phyloP scores from a whole-genome alignment of 768 basidiomycete genomes.

The Rhizopogon vinicolor region DNA sequence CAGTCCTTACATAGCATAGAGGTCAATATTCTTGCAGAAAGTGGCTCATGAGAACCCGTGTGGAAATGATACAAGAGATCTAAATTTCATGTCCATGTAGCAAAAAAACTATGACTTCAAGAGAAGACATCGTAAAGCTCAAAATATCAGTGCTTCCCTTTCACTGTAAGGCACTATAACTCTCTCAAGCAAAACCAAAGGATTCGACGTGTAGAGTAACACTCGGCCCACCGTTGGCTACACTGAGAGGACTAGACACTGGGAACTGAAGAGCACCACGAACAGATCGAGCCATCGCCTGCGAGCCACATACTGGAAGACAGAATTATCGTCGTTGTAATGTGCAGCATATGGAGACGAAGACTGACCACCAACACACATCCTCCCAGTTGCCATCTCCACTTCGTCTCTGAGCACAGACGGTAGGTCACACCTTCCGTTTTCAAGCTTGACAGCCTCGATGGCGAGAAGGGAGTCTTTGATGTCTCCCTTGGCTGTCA shows the following conservation, averaged over 20 bases:
- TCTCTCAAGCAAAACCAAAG: conserved; percentile 29
- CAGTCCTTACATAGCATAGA: no score
- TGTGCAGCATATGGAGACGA: neutral
- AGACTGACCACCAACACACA: conserved; percentile 40
- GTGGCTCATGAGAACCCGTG: no score
- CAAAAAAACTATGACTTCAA: no score
- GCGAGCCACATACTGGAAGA: conserved; percentile 39
- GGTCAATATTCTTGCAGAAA: no score
- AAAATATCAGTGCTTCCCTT: neutral
- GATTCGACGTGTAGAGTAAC: conserved; percentile 43
- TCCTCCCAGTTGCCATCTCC: conserved; percentile 9
- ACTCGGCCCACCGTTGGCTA: conserved; percentile 21
- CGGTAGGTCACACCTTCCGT: conserved; percentile 36
- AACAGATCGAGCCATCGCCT: conserved; percentile 30
- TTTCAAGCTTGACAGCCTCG: conserved; percentile 19
- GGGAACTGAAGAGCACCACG: conserved; percentile 31
- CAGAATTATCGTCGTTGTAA: neutral
- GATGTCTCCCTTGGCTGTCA: conserved; percentile 4
- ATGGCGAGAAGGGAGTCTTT: conserved; percentile 15
- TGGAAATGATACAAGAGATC: no score
- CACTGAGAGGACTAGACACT: conserved; percentile 23
- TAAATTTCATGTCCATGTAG: no score
- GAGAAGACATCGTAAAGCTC: neutral
- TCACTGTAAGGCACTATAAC: neutral
- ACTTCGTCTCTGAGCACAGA: conserved; percentile 28